Evolutionary conservation across 2,329 filamentous ascomycete species (phyloP), one percentile per base, ranked within the genome.

Genomic region (Calonectria crousiana): DNA sequence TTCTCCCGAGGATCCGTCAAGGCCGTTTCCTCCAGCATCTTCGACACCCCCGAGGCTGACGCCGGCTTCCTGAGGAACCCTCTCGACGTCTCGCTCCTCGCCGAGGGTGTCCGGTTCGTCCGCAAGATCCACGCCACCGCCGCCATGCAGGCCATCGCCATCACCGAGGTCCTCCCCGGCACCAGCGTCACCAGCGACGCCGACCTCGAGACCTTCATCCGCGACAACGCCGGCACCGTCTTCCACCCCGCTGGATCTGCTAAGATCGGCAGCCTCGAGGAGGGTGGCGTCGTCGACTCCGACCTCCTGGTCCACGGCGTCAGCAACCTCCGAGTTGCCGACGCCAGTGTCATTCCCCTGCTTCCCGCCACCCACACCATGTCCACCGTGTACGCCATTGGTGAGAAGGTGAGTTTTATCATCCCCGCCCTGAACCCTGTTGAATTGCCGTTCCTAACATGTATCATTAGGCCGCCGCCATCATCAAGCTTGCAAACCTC

Each of bases 241-340:
- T 79, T 53, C 28, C 78, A 79, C n/a, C 78, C 78, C 0, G 75
- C 69, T 11, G 78, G 78, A 0, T 75, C 78, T 1, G 76, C 74
- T 34, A 75, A 78, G 68, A 88, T 89, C 84, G 81, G 88, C 67
- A 85, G 84, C 11, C 81, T 82, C 8, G 82, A 83, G 4, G 80
- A 85, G 1, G 88, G 87, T 4, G 88, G 87, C 28, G 79, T 82
- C 1, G 80, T 82, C 11, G 80, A 81, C 1, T 47, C 69, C 26
- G 51, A 78, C 20, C 77, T 82, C 44, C 65, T 73, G 18, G 81
- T 82, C 2, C 77, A 82, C 18, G 80, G 79, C 1, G 60, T 81
- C 0, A 23, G 67, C 32, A 75, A 76, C 1, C 74, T 82, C 5
- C 71, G 80, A 0, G 85, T 89, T 16, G 86, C 88, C 0, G 84